Base-by-base conservation (phyloP, 2,329 filamentous ascomycete genomes). In the Aspergillus pseudotamarii region DNA sequence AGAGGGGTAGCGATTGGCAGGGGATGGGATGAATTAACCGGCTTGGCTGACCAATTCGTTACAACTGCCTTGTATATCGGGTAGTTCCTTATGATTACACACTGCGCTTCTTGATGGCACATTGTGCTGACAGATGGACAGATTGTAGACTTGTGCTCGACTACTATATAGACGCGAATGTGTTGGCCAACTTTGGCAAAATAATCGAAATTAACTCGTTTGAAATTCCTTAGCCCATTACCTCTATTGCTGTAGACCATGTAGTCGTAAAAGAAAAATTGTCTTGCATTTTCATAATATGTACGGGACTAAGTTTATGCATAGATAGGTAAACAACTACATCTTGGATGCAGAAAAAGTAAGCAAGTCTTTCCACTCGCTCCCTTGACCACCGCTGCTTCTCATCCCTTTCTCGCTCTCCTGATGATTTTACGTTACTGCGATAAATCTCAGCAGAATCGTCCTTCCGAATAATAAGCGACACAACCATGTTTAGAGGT, bases 11-110 rank as follows among this genome's bases (percentile, higher is more conserved):
- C 61, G 67, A 66, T 65, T 68, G 73, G 68, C 75, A 78, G 76
- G 74, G 76, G 77, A 79, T 74, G 77, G 76, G 76, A 77, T 79
- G 78, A 79, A 71, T 79, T 76, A 75, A 74, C 69, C 72, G 78
- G 77, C 77, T 78, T 76, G 72, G 64, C 77, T 79, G 77, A 79
- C 70, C 66, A 69, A 53, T 59, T 56, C 62, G 19, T 53, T 57
- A 48, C 48, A 41, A 55, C 46, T 46, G 41, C 30, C 59, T 32
- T 51, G 16, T 16, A 50, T 32, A 54, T 36, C 38, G 51, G 32
- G 51, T 16, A 36, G 21, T 60, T 63, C 19, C 51, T 36, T 63
- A 28, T 41, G 55, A 55, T 56, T 63, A 14, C 51, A 55, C 51
- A 38, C 51, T 55, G 23, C 57, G n/a, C 28, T 58, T 60, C 51